phyloP scores from a whole-genome alignment of 768 basidiomycete genomes.

The Cubamyces lactineus region DNA sequence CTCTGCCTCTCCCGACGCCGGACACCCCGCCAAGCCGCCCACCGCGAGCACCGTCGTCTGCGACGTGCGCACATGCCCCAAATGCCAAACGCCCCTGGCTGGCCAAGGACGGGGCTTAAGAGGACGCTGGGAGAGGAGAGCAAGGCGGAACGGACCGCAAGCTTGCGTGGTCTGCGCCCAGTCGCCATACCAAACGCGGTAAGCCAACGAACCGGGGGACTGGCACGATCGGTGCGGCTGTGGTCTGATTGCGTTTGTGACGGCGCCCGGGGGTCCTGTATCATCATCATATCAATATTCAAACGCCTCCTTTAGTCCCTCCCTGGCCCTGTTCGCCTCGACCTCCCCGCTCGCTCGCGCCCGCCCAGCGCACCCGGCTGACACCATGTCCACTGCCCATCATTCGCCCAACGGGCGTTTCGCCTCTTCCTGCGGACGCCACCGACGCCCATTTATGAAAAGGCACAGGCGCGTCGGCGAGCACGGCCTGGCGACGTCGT shows the following conservation, averaged over 20 bases:
- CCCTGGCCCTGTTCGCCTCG: neutral
- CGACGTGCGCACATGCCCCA: too few species aligned
- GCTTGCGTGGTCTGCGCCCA: neutral
- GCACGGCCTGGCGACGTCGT: neutral
- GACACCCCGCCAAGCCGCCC: neutral
- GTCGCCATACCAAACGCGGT: neutral
- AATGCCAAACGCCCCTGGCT: too few species aligned
- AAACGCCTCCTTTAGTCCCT: neutral
- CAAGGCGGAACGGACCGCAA: neutral
- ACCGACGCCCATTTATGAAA: neutral
- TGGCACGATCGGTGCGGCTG: conserved; percentile 22
- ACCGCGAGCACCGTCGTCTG: neutral
- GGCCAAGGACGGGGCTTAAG: too few species aligned
- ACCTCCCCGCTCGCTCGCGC: neutral
- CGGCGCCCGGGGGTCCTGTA: conserved; percentile 4
- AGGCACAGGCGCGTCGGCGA: neutral
- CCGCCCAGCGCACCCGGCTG: neutral
- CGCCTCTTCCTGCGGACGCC: neutral
- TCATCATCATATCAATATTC: conserved; percentile 7
- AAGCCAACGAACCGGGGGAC: conserved; percentile 1
- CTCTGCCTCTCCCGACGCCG: neutral
- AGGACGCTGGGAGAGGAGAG: too few species aligned
- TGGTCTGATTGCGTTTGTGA: conserved; percentile 23
- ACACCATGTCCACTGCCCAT: neutral
- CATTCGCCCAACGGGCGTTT: neutral